Percentiles rank a stretch among this genome's conserved stretches.
These are phyloP conservation scores for Hypoxylon intermedium DNA, from an alignment of 495 filamentous ascomycete species.

Conservation along the genomic window DNA sequence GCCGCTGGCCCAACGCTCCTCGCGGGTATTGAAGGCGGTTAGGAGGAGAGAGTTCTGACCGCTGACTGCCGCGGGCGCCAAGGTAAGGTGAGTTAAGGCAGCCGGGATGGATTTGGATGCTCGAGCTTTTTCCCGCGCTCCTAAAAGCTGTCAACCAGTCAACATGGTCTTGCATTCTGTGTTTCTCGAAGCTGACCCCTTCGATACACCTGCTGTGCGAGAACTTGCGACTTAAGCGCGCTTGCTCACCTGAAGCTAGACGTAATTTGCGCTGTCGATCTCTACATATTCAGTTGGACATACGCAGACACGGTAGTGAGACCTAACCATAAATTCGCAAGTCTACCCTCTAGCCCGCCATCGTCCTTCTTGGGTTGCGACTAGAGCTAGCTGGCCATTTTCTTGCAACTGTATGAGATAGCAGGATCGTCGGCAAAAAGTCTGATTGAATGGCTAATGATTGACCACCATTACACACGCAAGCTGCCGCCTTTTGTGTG, in stretches of 20 bases:
- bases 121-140: slow-evolving; percentile 32
- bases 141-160: slow-evolving; percentile 28
- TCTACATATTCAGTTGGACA: slow-evolving; percentile 11
- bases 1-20: background rate
- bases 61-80: slow-evolving; percentile 25
- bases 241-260: slow-evolving; percentile 37
- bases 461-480: slow-evolving; percentile 26
- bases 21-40: slow-evolving; percentile 21
- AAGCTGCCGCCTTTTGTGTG: slow-evolving; percentile 35
- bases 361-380: slow-evolving; percentile 3
- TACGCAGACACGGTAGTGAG: slow-evolving; percentile 15
- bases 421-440: slow-evolving; percentile 30
- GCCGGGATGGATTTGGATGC: slow-evolving; percentile 1
- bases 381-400: slow-evolving; percentile 8
- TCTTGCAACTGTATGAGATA: slow-evolving; percentile 24
- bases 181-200: slow-evolving; percentile 31
- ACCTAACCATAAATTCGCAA: slow-evolving; percentile 22
- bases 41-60: slow-evolving; percentile 31
- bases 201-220: slow-evolving; percentile 22
- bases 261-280: slow-evolving; percentile 31
- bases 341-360: slow-evolving; percentile 1
- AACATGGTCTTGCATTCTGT: slow-evolving; percentile 16
- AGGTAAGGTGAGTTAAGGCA: slow-evolving; percentile 20
- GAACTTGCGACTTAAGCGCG: slow-evolving; percentile 29
- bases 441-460: slow-evolving; percentile 22